phyloP scores from a whole-genome alignment of 331 rosid genomes.

The Arachis monticola region DNA sequence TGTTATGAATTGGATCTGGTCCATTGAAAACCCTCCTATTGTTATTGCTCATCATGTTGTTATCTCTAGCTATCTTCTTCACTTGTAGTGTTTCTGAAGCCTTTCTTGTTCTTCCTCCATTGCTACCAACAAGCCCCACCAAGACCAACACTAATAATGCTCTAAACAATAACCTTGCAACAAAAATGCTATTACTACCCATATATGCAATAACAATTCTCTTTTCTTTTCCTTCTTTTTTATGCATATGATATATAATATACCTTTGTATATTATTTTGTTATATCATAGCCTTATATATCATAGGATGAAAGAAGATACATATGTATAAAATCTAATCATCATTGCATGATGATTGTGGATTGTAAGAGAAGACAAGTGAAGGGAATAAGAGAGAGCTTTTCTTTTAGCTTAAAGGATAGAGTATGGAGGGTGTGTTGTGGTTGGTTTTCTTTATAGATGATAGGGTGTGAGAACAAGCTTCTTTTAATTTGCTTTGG shows the following conservation, averaged over 20 bases:
- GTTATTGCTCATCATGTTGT: slow-evolving; percentile 61
- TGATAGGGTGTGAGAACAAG: slow-evolving; percentile 59
- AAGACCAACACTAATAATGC: slow-evolving; percentile 36
- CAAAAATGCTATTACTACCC: slow-evolving; percentile 41
- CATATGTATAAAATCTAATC: slow-evolving; percentile 24
- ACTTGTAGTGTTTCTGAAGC: slow-evolving; percentile 23
- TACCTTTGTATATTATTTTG: not conserved
- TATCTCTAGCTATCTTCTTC: slow-evolving; percentile 45
- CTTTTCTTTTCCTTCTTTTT: not conserved
- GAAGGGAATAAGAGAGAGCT: slow-evolving; percentile 27
- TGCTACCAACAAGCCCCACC: slow-evolving; percentile 51
- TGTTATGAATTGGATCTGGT: slow-evolving; percentile 96
- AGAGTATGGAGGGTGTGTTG: slow-evolving; percentile 31
- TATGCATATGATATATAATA: not conserved
- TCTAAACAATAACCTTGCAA: slow-evolving; percentile 49
- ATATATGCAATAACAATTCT: slow-evolving; percentile 38
- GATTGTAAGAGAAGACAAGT: slow-evolving; percentile 9
- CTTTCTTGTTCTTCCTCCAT: slow-evolving; percentile 39
- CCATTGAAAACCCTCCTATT: slow-evolving; percentile 88
- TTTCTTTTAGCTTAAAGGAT: slow-evolving; percentile 42
- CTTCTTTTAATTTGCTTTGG: slow-evolving; percentile 37
- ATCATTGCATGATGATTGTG: slow-evolving; percentile 50
- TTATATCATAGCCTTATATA: slow-evolving; percentile 41
- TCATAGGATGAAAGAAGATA: slow-evolving; percentile 29
- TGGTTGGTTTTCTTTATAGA: slow-evolving; percentile 84